Percentiles rank a stretch among this genome's conserved stretches.
These are phyloP conservation scores for Pythium rhizo-oryzae DNA, from an alignment of 352 stramenopile species.

Conservation along the genomic window DNA sequence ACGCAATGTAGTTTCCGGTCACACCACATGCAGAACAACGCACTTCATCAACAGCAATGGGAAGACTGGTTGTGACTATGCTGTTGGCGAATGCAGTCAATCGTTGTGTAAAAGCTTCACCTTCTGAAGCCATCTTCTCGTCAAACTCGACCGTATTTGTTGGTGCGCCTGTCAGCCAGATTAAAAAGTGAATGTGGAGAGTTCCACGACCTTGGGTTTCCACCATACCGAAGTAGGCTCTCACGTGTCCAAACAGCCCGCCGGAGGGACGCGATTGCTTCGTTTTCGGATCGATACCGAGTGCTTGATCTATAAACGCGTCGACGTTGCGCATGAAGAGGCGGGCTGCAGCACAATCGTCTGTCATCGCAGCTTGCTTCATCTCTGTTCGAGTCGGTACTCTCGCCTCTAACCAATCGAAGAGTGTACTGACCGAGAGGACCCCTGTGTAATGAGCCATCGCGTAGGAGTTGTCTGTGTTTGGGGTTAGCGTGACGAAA, in stretches of 20 bases:
- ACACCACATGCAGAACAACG: background rate
- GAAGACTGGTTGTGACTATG: background rate
- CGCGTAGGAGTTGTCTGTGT: conserved; percentile 18
- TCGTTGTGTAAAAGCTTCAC: background rate
- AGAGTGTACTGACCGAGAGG: conserved; percentile 12
- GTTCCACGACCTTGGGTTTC: conserved; percentile 18
- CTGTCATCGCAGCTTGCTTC: conserved; percentile 17
- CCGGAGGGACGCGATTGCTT: background rate
- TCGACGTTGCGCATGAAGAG: conserved; percentile 15
- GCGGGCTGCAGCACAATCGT: conserved; percentile 15
- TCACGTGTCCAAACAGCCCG: conserved; percentile 6
- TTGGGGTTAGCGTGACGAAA: conserved; percentile 22
- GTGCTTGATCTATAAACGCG: conserved; percentile 11
- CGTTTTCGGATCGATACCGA: conserved; percentile 11
- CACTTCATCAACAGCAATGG: background rate
- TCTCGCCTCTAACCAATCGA: conserved; percentile 15
- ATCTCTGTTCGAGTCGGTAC: background rate
- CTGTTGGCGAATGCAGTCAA: background rate
- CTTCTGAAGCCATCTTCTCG: background rate
- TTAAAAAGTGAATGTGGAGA: conserved; percentile 21
- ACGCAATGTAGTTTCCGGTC: background rate
- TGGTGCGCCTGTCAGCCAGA: conserved; percentile 1
- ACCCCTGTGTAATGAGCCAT: conserved; percentile 17
- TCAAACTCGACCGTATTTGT: conserved; percentile 9
- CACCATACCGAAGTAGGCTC: conserved; percentile 20